Evolutionary conservation across 1,284 basidiomycete genomes (phyloP).

Genomic region (Microbotryum lychnidis-dioicae): DNA sequence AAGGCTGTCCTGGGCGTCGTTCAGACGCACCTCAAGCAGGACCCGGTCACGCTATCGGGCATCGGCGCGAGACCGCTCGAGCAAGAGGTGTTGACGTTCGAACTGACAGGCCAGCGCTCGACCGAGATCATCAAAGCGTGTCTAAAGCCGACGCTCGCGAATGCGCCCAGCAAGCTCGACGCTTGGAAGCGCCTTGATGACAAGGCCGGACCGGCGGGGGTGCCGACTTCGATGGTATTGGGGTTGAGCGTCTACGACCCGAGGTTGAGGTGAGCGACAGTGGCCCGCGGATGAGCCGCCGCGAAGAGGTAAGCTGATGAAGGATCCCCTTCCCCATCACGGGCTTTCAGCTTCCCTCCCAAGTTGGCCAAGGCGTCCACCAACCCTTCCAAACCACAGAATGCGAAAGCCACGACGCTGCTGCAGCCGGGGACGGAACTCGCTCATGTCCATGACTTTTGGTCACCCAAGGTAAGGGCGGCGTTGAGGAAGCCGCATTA

Average conservation of each 20-base stretch:
- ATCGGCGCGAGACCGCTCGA: background rate
- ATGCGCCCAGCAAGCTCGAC: constrained; percentile 41
- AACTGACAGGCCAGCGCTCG: constrained; percentile 74
- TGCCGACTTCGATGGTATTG: constrained; percentile 63
- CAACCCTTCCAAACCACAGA: constrained; percentile 27
- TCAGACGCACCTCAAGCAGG: constrained; percentile 45
- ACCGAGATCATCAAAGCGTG: constrained; percentile 69
- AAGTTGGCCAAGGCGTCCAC: constrained; percentile 52
- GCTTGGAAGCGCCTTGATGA: constrained; percentile 57
- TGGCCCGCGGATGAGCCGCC: background rate
- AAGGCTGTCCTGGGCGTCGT: constrained; percentile 42
- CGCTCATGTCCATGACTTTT: constrained; percentile 56
- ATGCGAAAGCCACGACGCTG: constrained; percentile 7
- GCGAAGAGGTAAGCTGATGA: no score
- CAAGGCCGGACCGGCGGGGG: constrained; percentile 48
- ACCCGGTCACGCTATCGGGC: background rate
- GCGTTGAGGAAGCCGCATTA: constrained; percentile 56
- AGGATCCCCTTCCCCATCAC: background rate
- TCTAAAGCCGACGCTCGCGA: constrained; percentile 50
- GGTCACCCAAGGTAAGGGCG: constrained; percentile 55
- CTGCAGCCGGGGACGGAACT: constrained; percentile 54
- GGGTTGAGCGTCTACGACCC: constrained; percentile 74
- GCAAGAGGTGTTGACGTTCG: constrained; percentile 53
- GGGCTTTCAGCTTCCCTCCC: constrained; percentile 59
- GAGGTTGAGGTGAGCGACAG: constrained; percentile 52